A percentile compares a stretch with the other conserved stretches of the same genome.
Conservation (phyloP, 176 grass and related monocot genomes). For the Carex kokanica region DNA sequence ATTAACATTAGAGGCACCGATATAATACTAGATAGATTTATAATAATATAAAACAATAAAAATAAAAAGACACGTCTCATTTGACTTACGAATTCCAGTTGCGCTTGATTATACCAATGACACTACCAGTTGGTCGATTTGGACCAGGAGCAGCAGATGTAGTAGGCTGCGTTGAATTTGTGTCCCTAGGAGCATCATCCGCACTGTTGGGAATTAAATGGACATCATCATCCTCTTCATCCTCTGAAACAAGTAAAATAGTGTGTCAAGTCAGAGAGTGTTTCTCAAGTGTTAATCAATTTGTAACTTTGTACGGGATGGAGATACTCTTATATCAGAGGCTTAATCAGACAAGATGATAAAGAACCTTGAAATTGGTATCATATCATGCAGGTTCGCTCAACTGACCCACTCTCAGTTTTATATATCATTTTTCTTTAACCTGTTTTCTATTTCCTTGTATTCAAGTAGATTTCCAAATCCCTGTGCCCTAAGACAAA, state of each 20-base stretch:
- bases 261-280: slow-evolving; percentile 11
- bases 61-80: not conserved
- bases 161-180: slow-evolving; percentile 42
- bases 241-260: slow-evolving; percentile 52
- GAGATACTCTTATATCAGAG: not conserved
- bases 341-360: not conserved
- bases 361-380: not conserved
- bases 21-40: not conserved
- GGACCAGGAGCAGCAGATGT: slow-evolving; percentile 48
- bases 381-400: not conserved
- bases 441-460: not conserved
- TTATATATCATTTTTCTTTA: not conserved
- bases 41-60: not conserved
- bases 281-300: not conserved
- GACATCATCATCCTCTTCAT: slow-evolving; percentile 80
- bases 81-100: slow-evolving; percentile 95
- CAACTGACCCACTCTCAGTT: not conserved
- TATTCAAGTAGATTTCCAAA: not conserved
- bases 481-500: not conserved
- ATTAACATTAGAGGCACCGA: not conserved
- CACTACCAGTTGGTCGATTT: slow-evolving; percentile 59
- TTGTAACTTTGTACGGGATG: not conserved
- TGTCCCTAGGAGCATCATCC: slow-evolving; percentile 73
- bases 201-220: slow-evolving; percentile 75
- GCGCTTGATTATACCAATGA: slow-evolving; percentile 92